Evolutionary conservation across 805 yeast species (phyloP), one percentile per base, ranked within the genome.

Genomic region (Kuraishia ogatae): DNA sequence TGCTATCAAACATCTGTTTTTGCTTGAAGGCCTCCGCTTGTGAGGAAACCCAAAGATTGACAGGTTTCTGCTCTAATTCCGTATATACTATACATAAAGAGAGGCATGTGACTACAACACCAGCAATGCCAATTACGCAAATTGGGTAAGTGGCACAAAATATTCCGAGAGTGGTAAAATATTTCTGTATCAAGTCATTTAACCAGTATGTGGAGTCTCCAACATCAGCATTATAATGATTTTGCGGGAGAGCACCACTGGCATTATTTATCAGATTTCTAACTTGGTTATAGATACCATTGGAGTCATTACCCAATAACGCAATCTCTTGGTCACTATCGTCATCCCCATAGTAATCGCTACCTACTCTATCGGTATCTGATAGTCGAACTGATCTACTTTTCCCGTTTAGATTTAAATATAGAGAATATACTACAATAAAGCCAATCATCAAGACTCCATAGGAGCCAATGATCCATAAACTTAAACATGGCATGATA

Each of bases 11-110:
- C 61, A 74, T 83, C 54, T 75, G 71, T 62, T 85, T 84, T 62
- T 93, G 85, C 48, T 78, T 71, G 54, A 76, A 84, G 13, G 91
- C 90, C 2, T 80, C 82, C 10, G 94, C 87, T 21, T 72, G 64
- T 2, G 92, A 84, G 60, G 94, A 85, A 0, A 94, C 98, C 99
- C 99, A 93, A 29, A 93, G 72, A 58, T 85, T 82, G 2, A 87
- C 80, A 0, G 99, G 98, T 60, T 88, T 76, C 2, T 82, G 82
- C 65, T 92, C 97, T 26, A 92, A 73, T 50, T 81, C 68, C 10
- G 84, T 74, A 53, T 72, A 67, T 5, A 68, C 61, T 50, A 82
- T 69, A 7, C 88, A 89, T 0, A 78, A 65, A 1, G 87, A 76
- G 17, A 86, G 61, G 0, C 80, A 54, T 1, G 75, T 58, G 1